Evolutionary conservation across 2,329 filamentous ascomycete species (phyloP), one percentile per base, ranked within the genome.

Genomic region (Basipetospora sp.): DNA sequence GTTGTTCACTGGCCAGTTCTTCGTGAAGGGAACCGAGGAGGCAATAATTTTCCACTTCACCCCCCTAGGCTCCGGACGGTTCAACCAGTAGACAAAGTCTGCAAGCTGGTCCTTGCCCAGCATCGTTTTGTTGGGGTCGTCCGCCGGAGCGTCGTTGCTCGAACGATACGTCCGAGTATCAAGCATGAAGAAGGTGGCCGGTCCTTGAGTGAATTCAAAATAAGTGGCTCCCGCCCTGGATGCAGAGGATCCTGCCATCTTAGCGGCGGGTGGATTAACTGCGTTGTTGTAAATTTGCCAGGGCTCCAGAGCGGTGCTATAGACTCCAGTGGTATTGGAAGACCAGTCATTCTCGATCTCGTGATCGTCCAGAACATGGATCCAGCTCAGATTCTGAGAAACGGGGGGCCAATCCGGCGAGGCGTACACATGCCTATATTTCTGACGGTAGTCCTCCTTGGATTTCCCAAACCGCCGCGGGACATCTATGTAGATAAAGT

Each of bases 271-370:
- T 2, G 90, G 90, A 56, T 98, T 98, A 3, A 74, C 74, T 3
- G 76, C 69, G 25, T 77, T 78, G 44, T 98, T 88, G 53, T 98
- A 98, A 51, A 86, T 74, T 34, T 77, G 64, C 65, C 82, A 98
- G 1, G 88, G 84, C 42, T 92, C 85, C 31, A 82, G 74, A 4
- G 88, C 87, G 1, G 80, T 73, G 3, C 69, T 58, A 52, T 88
- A 94, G 0, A 93, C 71, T 5, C 83, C 82, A 0, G 83, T 86
- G 11, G 73, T 79, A 53, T 88, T 90, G 14, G 71, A 67, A 42
- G 80, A 76, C 86, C 87, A 96, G 58, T 96, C 90, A 48, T 98
- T 96, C 4, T 73, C 72, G 43, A 98, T 94, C 53, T 98, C 90
- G 50, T 98, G 90, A 53, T 98, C 90, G 52, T 98, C 90, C 5